Evolutionary conservation across 2,329 filamentous ascomycete genomes (phyloP).

Genomic region (Ophiosphaerella korrae): DNA sequence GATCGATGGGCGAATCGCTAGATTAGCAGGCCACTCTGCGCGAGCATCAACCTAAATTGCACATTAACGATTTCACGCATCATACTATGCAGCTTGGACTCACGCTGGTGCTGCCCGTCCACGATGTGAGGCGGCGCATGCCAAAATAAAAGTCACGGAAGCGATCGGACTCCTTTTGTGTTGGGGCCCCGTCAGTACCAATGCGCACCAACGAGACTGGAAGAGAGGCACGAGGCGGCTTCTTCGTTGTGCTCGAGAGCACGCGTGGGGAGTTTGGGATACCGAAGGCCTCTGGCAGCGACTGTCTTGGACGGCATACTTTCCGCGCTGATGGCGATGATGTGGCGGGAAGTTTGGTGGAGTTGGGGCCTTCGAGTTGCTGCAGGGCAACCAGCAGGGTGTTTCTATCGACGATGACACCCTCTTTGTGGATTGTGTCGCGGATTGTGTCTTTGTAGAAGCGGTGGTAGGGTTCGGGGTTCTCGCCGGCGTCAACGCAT

Average conservation of each 20-base stretch:
- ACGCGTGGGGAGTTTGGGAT: too few relatives aligned
- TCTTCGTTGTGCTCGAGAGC: too few relatives aligned
- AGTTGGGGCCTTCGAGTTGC: constrained; percentile 19
- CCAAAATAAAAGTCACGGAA: constrained; percentile 27
- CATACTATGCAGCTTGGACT: constrained; percentile 10
- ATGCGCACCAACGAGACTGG: constrained; percentile 7
- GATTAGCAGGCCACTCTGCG: constrained; percentile 19
- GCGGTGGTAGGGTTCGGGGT: constrained; percentile 33
- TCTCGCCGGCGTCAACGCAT: constrained; percentile 30
- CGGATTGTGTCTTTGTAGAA: constrained; percentile 44
- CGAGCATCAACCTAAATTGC: constrained; percentile 16
- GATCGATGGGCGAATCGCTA: constrained; percentile 19
- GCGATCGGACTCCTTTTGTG: constrained; percentile 9
- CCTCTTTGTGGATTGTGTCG: constrained; percentile 30
- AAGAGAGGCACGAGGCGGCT: constrained; percentile 2
- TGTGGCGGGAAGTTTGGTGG: not conserved
- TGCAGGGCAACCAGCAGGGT: constrained; percentile 26
- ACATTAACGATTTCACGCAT: constrained; percentile 13
- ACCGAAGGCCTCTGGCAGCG: too few relatives aligned
- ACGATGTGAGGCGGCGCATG: constrained; percentile 15
- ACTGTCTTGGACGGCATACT: not conserved
- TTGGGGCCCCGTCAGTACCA: not conserved
- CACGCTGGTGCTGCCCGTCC: constrained; percentile 28
- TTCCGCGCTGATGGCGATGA: not conserved
- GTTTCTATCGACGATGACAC: constrained; percentile 24